Evolutionary conservation across 345 rosid species (phyloP).

Genomic region (Carallia brachiata): DNA sequence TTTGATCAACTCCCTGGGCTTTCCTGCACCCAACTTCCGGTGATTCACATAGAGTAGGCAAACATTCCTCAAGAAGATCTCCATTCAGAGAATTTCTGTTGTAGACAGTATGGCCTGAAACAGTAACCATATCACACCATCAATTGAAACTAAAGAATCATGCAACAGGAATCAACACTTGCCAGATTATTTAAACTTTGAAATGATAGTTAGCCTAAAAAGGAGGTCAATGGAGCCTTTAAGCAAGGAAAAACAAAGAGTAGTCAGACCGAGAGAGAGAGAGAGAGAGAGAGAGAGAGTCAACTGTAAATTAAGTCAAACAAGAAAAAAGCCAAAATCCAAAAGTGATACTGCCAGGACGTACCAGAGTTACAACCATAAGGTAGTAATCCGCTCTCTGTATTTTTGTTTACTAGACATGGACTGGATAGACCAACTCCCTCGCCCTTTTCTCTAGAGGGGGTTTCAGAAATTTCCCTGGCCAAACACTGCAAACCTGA

Average conservation of each 20-base stretch:
- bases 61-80: slow-evolving; percentile 18
- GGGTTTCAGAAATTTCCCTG: slow-evolving; percentile 32
- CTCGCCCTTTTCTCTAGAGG: slow-evolving; percentile 30
- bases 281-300: no score
- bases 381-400: slow-evolving; percentile 29
- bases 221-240: no score
- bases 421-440: slow-evolving; percentile 24
- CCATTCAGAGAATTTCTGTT: slow-evolving; percentile 11
- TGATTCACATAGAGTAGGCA: slow-evolving; percentile 16
- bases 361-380: slow-evolving; percentile 28
- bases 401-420: slow-evolving; percentile 34
- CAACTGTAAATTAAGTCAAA: not conserved
- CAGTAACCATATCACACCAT: slow-evolving; percentile 7
- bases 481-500: slow-evolving; percentile 16
- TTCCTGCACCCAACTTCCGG: slow-evolving; percentile 19
- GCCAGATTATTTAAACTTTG: not conserved
- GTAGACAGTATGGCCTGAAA: slow-evolving; percentile 27
- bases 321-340: not conserved
- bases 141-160: not conserved
- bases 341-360: not conserved
- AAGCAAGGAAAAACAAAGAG: no score
- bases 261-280: no score
- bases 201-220: not conserved
- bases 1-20: slow-evolving; percentile 17
- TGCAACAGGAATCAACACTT: not conserved